Conservation (phyloP, 176 grass and related monocot species). For the Themeda triandra region DNA sequence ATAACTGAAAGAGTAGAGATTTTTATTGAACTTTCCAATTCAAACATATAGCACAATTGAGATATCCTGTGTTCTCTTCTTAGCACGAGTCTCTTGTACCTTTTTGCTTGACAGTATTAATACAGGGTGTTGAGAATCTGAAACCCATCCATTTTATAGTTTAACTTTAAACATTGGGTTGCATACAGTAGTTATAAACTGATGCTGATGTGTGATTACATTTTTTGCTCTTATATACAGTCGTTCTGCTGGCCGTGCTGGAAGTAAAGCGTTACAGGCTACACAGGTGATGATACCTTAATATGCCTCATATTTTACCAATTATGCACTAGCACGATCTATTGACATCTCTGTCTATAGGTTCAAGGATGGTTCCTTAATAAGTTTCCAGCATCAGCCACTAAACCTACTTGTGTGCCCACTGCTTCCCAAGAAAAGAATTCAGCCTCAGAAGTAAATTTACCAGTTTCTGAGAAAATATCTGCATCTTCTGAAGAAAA, state of each 20-base stretch:
- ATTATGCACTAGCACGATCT: neutral
- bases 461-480: conserved; percentile 30
- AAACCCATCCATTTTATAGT: neutral
- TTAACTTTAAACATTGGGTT: neutral
- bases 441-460: conserved; percentile 29
- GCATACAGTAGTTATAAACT: conserved; percentile 14
- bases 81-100: neutral
- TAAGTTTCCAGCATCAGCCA: conserved; percentile 30
- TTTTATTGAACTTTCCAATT: neutral
- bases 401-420: conserved; percentile 23
- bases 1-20: neutral
- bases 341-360: conserved; percentile 35
- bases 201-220: neutral
- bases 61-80: neutral
- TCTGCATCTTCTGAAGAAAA: conserved; percentile 40
- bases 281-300: conserved; percentile 38
- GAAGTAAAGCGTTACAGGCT: conserved; percentile 52
- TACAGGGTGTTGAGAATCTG: neutral
- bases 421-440: conserved; percentile 42
- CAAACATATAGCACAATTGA: neutral
- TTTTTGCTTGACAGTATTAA: conserved; percentile 4
- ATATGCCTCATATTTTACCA: conserved; percentile 10
- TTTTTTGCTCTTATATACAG: conserved; percentile 30
- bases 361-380: conserved; percentile 56
- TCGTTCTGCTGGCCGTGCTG: conserved; percentile 29